Conservation (phyloP, 2,329 filamentous ascomycete species). For the Penicillium hesseltinei region DNA sequence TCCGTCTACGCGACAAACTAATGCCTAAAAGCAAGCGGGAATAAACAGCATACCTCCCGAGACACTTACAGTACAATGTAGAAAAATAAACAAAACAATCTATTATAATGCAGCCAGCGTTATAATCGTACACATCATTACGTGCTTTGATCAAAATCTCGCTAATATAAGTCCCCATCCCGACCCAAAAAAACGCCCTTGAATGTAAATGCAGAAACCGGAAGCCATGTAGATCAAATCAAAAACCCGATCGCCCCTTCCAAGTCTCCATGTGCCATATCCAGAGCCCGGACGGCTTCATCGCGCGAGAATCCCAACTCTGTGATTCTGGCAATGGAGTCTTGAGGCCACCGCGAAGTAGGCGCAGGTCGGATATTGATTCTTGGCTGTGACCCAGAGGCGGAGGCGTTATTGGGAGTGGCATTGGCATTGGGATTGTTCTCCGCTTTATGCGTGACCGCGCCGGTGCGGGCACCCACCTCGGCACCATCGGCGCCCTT, state of each 20-base stretch:
- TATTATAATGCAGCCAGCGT: slow-evolving; percentile 7
- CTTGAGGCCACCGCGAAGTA: slow-evolving; percentile 51
- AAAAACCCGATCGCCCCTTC: slow-evolving; percentile 84
- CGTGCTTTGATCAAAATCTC: slow-evolving; percentile 10
- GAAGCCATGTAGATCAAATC: slow-evolving; percentile 57
- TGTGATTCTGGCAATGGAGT: slow-evolving; percentile 72
- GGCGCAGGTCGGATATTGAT: slow-evolving; percentile 31
- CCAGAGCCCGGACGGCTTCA: slow-evolving; percentile 75
- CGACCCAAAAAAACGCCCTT: slow-evolving; percentile 9
- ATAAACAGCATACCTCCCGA: slow-evolving; percentile 7
- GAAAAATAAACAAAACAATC: background rate
- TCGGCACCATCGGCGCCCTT: slow-evolving; percentile 83
- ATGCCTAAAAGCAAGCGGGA: slow-evolving; percentile 32
- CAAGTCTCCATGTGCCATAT: slow-evolving; percentile 80
- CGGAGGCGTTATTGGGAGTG: slow-evolving; percentile 17
- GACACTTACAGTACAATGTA: background rate
- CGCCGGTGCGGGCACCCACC: slow-evolving; percentile 80
- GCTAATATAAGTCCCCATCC: slow-evolving; percentile 19
- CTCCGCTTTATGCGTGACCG: slow-evolving; percentile 45
- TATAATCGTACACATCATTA: slow-evolving; percentile 12
- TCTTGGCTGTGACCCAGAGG: slow-evolving; percentile 14
- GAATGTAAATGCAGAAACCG: slow-evolving; percentile 13
- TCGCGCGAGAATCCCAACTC: slow-evolving; percentile 74
- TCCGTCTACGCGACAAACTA: slow-evolving; percentile 30
- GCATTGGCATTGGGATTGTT: slow-evolving; percentile 9